Conservation (phyloP, 768 basidiomycete genomes). For the Suillus hirtellus region DNA sequence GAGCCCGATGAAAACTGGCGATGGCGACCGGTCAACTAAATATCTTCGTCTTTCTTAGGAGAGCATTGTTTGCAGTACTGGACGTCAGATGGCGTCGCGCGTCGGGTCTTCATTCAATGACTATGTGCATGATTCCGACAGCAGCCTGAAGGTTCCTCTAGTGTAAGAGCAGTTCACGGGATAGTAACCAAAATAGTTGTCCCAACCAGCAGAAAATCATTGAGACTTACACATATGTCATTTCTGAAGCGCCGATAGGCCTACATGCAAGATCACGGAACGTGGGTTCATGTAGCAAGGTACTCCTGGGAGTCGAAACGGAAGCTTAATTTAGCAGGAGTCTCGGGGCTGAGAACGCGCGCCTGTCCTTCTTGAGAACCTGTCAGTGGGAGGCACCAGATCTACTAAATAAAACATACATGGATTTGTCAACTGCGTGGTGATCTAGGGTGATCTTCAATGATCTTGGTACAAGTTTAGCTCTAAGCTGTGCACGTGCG, state of each 20-base stretch:
- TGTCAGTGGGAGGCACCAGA: neutral
- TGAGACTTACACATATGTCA: slow-evolving; percentile 20
- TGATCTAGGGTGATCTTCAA: neutral
- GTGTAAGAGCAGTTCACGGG: slow-evolving; percentile 12
- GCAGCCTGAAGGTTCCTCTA: slow-evolving; percentile 3
- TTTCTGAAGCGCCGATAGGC: slow-evolving; percentile 18
- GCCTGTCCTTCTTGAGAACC: slow-evolving; percentile 18
- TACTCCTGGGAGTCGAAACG: slow-evolving; percentile 14
- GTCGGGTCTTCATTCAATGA: neutral
- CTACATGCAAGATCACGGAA: neutral
- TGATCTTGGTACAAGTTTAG: neutral
- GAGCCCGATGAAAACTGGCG: neutral
- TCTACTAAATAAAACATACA: neutral
- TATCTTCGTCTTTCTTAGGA: slow-evolving; percentile 5
- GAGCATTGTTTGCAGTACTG: neutral
- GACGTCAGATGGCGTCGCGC: neutral
- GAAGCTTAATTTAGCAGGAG: slow-evolving; percentile 1
- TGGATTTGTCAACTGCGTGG: neutral
- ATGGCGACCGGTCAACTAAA: slow-evolving; percentile 4
- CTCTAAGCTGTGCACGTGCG: neutral
- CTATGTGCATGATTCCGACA: slow-evolving; percentile 14
- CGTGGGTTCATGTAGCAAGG: slow-evolving; percentile 4
- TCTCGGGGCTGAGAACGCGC: slow-evolving; percentile 17
- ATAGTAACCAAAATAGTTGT: slow-evolving; percentile 18
- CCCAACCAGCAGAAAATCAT: neutral